Evolutionary conservation across 2,329 filamentous ascomycete species (phyloP).

Genomic region (Fusarium temperatum): DNA sequence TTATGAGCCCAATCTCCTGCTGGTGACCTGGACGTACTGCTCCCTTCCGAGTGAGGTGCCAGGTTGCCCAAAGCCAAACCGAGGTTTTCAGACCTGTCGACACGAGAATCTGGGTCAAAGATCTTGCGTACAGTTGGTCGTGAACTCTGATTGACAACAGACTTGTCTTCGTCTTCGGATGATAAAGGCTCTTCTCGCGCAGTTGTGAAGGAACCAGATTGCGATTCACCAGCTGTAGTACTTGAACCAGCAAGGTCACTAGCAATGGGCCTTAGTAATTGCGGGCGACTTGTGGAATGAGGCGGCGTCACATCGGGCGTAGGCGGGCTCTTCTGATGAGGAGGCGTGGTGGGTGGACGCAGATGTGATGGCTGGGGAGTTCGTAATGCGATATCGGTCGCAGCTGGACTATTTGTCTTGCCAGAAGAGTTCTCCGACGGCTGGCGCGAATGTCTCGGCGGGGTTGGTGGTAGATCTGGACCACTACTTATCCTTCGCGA

Average conservation of each 20-base stretch:
- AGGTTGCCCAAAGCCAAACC: constrained; percentile 56
- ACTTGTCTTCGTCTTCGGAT: constrained; percentile 66
- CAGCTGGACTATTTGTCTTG: constrained; percentile 53
- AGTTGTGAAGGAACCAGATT: constrained; percentile 76
- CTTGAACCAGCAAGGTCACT: constrained; percentile 62
- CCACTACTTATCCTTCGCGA: constrained; percentile 54
- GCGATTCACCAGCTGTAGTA: constrained; percentile 66
- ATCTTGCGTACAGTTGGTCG: constrained; percentile 55
- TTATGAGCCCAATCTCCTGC: constrained; percentile 60
- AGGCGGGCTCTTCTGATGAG: constrained; percentile 73
- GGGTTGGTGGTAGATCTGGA: constrained; percentile 68
- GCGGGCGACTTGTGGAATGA: constrained; percentile 56
- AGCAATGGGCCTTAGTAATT: constrained; percentile 56
- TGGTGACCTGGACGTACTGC: constrained; percentile 51
- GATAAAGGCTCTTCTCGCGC: constrained; percentile 71
- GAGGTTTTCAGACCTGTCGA: constrained; percentile 46
- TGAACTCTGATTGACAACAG: constrained; percentile 54
- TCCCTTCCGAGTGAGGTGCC: constrained; percentile 52
- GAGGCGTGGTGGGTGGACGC: constrained; percentile 65
- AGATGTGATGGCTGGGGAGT: constrained; percentile 51
- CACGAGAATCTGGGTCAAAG: constrained; percentile 37
- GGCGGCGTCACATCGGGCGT: constrained; percentile 82
- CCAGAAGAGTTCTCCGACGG: constrained; percentile 62
- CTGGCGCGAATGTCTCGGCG: constrained; percentile 67
- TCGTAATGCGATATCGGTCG: constrained; percentile 49